These are phyloP conservation scores for Penicillium atrosanguineum DNA, from an alignment of 495 filamentous ascomycete genomes.

Conservation along the genomic window DNA sequence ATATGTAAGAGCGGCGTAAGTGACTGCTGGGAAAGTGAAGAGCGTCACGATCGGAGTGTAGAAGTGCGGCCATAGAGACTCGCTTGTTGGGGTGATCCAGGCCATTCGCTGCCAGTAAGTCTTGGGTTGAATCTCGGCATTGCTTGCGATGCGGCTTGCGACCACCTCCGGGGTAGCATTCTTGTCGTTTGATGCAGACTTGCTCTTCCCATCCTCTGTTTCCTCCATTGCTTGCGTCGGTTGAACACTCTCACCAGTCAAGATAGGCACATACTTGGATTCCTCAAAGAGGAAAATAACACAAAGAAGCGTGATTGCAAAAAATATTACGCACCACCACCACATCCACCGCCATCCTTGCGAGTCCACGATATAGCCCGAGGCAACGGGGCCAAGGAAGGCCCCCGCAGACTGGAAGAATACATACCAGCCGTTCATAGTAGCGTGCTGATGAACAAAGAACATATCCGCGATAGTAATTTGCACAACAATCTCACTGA, in stretches of 20 bases:
- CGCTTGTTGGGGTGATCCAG: slow-evolving; percentile 22
- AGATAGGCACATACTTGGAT: slow-evolving; percentile 30
- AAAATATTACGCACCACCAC: slow-evolving; percentile 50
- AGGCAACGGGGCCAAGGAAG: slow-evolving; percentile 41
- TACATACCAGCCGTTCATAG: slow-evolving; percentile 41
- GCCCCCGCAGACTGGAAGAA: slow-evolving; percentile 30
- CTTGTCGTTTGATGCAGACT: neutral
- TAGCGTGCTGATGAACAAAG: slow-evolving; percentile 47
- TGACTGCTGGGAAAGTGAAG: slow-evolving; percentile 31
- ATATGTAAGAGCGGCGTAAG: slow-evolving; percentile 36
- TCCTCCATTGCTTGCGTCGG: neutral
- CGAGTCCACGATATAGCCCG: slow-evolving; percentile 42
- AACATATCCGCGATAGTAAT: slow-evolving; percentile 49
- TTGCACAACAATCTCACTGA: slow-evolving; percentile 44
- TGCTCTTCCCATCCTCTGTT: neutral
- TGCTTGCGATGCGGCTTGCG: neutral
- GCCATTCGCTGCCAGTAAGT: slow-evolving; percentile 27
- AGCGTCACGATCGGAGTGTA: slow-evolving; percentile 23
- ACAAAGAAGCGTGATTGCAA: slow-evolving; percentile 35
- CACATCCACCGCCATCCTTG: slow-evolving; percentile 53
- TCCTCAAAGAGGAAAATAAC: slow-evolving; percentile 45
- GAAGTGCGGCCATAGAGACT: slow-evolving; percentile 24
- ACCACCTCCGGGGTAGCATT: neutral
- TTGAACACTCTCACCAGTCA: slow-evolving; percentile 5
- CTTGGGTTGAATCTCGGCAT: slow-evolving; percentile 14